These are phyloP conservation scores for Xylariaceae sp. DNA, from an alignment of 2,329 filamentous ascomycete species.

Conservation along the genomic window DNA sequence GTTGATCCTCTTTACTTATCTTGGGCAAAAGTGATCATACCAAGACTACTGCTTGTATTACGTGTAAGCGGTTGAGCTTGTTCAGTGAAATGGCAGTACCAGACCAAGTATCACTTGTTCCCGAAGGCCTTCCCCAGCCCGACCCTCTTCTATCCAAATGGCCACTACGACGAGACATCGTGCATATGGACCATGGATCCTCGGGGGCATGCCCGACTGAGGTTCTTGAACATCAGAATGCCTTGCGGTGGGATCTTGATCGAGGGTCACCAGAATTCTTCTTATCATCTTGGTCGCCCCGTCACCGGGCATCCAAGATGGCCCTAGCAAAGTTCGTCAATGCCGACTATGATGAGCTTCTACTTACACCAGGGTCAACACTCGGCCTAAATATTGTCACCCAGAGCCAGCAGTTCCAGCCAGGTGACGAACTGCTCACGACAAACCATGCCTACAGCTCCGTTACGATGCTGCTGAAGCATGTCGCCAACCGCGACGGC, in stretches of 20 bases:
- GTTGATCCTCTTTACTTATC: too few relatives aligned
- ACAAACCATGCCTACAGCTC: conserved; percentile 21
- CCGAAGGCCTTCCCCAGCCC: too few relatives aligned
- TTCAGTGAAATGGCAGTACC: too few relatives aligned
- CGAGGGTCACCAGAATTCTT: conserved; percentile 17
- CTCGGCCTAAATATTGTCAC: conserved; percentile 21
- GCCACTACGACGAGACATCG: conserved; percentile 15
- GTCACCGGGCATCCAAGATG: conserved; percentile 1
- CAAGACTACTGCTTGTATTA: too few relatives aligned
- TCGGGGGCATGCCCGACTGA: conserved; percentile 14
- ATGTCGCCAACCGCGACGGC: conserved; percentile 8
- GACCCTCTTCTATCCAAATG: too few relatives aligned
- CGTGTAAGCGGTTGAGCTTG: too few relatives aligned
- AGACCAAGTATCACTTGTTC: too few relatives aligned
- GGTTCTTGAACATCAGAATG: conserved; percentile 12
- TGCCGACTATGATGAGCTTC: background rate
- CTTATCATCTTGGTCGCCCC: conserved; percentile 11
- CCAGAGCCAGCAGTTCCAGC: conserved; percentile 9
- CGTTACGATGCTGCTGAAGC: conserved; percentile 6
- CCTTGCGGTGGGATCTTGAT: conserved; percentile 13
- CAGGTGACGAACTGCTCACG: conserved; percentile 17
- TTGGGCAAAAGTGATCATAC: too few relatives aligned
- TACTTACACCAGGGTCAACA: conserved; percentile 10
- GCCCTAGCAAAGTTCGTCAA: conserved; percentile 7
- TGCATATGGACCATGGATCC: conserved; percentile 17